Evolutionary conservation across 1,284 basidiomycete genomes (phyloP), one percentile per base, ranked within the genome.

Genomic region (Cryptococcus sp.): DNA sequence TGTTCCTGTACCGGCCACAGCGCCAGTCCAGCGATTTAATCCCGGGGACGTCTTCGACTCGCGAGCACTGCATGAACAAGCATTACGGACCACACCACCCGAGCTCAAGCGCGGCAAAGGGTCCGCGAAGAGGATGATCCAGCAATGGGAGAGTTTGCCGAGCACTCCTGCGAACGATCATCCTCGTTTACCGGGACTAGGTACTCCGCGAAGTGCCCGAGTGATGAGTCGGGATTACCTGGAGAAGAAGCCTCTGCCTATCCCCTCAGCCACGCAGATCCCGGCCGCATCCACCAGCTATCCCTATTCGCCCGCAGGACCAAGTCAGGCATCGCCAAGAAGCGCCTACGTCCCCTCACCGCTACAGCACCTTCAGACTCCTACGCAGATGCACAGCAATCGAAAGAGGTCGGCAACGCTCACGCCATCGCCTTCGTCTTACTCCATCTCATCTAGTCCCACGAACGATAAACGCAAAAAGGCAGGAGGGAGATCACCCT

Each of bases 61-160:
- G 53, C 27, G 31, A 64, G 31, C 50, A 45, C 17, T 23, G 59
- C 42, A 53, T 52, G n/a, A 20, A 23, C 50, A 17, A 46, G 41
- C 53, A 17, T n/a, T 31, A 31, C 38, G 20, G 46, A 40, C 6
- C 3, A 50, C 22, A 8, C 22, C 61, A 10, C 57, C 53, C 16
- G 50, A 42, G 16, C 50, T 62, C 39, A 40, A 57, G 31, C 51
- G 66, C 35, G 62, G 64, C 16, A 56, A 45, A 40, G 71, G 73
- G 13, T 70, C 72, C 7, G 66, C 75, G 3, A 65, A 64, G 48
- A 58, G 57, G 42, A 70, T 75, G 71, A 71, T 77, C 35, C 66
- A 69, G 56, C 65, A 72, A 54, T 77, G 75, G 75, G 75, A 77
- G 60, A 67, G 60, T 58, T 22, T 60, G 23, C 65, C 65, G 0